Evolutionary conservation across 1,284 basidiomycete genomes (phyloP), one percentile per base, ranked within the genome.

Genomic region (Trametes sp.): DNA sequence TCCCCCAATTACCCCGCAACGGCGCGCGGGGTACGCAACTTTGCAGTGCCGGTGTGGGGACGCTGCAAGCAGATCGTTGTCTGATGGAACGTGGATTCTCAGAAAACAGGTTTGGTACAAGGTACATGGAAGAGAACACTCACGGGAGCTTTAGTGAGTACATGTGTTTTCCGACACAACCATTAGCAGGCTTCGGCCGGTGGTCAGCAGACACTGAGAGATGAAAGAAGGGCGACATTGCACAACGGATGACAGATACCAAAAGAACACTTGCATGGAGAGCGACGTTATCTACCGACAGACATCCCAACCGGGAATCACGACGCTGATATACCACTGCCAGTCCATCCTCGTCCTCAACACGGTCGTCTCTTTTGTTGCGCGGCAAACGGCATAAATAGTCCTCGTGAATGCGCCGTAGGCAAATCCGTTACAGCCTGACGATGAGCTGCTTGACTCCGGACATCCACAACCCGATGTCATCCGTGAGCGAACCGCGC

Each of bases 391-490:
- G 60, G 35, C 57, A 63, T 65, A 63, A 62, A 65, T 63, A 65
- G 44, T 54, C 51, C 24, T 54, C 31, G 21, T 19, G 54, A 29
- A 49, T 13, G 36, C 13, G 44, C 24, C n/a, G 33, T 26, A 42
- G 42, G 13, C 46, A 26, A n/a, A 28, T 9, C 26, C 23, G 23
- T 72, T 70, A 81, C 67, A 92, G 69, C 68, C 84, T 82, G 80
- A 87, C 80, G 72, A 93, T 90, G 70, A 95, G 77, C 76, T 94
- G 92, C 77, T 95, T 95, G 60, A 95, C 79, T 19, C 90, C 93
- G 19, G 92, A 88, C 87, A 93, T 94, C 94, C 93, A 95, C 65
- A 93, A 73, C 9, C 87, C 90, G 74, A 95, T 93, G 69, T 95
- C 92, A 56, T 93, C 91, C 35, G 89, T 90, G 63, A 87, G 83